Evolutionary conservation across 2,329 filamentous ascomycete species (phyloP), one percentile per base, ranked within the genome.

Genomic region (Monosporascus sp.): DNA sequence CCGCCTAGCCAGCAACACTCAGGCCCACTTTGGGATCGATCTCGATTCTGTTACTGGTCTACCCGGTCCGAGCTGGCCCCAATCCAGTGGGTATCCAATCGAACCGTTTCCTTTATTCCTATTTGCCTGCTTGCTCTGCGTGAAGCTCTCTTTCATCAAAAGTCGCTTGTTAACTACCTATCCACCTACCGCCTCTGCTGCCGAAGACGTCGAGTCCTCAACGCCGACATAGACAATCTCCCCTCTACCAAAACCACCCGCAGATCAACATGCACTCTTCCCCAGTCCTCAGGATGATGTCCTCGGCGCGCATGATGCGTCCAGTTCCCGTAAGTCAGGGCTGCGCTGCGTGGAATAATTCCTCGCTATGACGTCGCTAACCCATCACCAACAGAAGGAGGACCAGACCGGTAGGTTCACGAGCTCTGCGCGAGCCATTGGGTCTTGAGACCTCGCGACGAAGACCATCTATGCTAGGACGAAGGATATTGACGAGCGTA

Each of bases 271-370:
- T 89, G 86, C 82, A 80, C 71, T 76, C 85, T 68, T 84, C 86
- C 67, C 77, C 79, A 65, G 75, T 80, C 69, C 74, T 90, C 68
- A 79, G 81, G 68, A 86, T 87, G 81, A 81, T 85, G 72, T 82
- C 82, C 62, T 84, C 83, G 61, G 74, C 74, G 72, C 81, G 82
- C 74, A 80, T 86, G 81, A 81, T 87, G 80, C 77, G 77, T 71
- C 84, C 88, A 63, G 73, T 89, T 68, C 89, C 89, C 66, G 90
- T 93, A 78, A 77, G 86, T 78, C 62, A 31, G 11, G 44, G 38
- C 25, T 49, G 56, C 44, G 50, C 45, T 54, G 37, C 59, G 48
- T 51, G 39, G 58, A 54, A 51, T 60, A 14, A 14, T 58, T 57
- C 51, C 54, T 56, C 58, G 55, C 65, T 63, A 70, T 67, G 66